Conservation (phyloP, 495 filamentous ascomycete species). For the Clohesyomyces aquaticus region DNA sequence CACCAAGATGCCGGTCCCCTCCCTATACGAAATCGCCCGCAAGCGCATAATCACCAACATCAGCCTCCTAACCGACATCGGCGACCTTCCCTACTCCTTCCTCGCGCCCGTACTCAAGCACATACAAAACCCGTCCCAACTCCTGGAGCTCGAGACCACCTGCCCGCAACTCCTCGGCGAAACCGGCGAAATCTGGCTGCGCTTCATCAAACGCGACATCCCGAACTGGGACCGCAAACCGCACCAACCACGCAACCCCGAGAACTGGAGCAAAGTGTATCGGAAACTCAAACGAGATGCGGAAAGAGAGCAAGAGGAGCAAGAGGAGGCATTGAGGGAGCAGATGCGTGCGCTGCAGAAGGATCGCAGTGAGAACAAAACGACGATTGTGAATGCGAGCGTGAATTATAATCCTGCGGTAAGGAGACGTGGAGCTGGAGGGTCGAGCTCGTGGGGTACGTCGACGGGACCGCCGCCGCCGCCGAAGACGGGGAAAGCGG, state of each 20-base stretch:
- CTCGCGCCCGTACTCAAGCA: conserved; percentile 63
- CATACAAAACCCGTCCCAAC: conserved; percentile 67
- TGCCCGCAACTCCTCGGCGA: conserved; percentile 67
- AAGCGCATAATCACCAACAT: conserved; percentile 38
- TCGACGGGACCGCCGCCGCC: conserved; percentile 11
- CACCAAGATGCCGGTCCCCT: conserved; percentile 37
- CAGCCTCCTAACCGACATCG: conserved; percentile 59
- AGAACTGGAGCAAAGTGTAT: conserved; percentile 70
- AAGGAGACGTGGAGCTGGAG: conserved; percentile 5
- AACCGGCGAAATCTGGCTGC: conserved; percentile 67
- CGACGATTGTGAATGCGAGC: conserved; percentile 26
- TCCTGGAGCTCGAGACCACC: conserved; percentile 63
- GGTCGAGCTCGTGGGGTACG: background rate
- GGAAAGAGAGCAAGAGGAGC: conserved; percentile 34
- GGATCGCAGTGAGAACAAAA: conserved; percentile 29
- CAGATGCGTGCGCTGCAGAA: conserved; percentile 30
- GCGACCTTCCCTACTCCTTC: conserved; percentile 64
- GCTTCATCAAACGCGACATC: conserved; percentile 71
- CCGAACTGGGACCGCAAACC: conserved; percentile 62
- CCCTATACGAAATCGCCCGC: conserved; percentile 38
- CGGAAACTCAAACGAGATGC: conserved; percentile 35
- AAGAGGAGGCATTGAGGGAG: conserved; percentile 34
- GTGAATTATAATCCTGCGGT: conserved; percentile 14
- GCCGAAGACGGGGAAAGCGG: conserved; percentile 27
- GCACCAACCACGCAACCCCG: conserved; percentile 58